Evolutionary conservation across 208 protist species (phyloP).

Genomic region (Ichthyophonus hoferi): DNA sequence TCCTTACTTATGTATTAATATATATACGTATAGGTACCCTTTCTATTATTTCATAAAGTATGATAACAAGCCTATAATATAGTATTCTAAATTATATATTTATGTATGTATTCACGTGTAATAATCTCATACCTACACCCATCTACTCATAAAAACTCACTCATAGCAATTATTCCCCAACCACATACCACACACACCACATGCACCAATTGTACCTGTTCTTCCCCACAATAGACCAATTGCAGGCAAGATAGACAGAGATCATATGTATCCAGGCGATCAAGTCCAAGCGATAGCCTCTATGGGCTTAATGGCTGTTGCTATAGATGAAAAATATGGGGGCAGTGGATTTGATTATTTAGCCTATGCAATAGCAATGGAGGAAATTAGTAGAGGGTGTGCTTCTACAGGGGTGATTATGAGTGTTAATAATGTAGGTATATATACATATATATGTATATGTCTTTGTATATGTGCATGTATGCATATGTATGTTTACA

Average conservation of each 20-base stretch:
- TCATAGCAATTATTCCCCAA: background rate
- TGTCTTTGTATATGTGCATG: too few relatives aligned
- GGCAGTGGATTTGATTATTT: slow-evolving; percentile 52
- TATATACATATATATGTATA: too few relatives aligned
- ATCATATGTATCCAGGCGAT: slow-evolving; percentile 42
- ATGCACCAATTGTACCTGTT: background rate
- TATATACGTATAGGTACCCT: too few relatives aligned
- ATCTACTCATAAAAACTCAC: background rate
- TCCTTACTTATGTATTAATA: too few relatives aligned
- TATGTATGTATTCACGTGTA: too few relatives aligned
- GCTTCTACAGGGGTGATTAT: slow-evolving; percentile 58
- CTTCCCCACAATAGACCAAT: background rate
- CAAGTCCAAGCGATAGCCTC: slow-evolving; percentile 43
- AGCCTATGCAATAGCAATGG: slow-evolving; percentile 58
- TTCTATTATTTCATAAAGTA: too few relatives aligned
- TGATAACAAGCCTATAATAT: too few relatives aligned
- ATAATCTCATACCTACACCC: background rate
- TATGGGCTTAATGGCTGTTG: slow-evolving; percentile 58
- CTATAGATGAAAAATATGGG: slow-evolving; percentile 46
- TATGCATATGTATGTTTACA: too few relatives aligned
- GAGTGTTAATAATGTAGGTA: slow-evolving; percentile 59
- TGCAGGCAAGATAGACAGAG: slow-evolving; percentile 39
- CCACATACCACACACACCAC: background rate
- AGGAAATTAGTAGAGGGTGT: slow-evolving; percentile 59
- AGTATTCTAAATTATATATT: too few relatives aligned